Evolutionary conservation across 2,329 filamentous ascomycete species (phyloP).

Genomic region (Colletotrichum lindemuthianum): DNA sequence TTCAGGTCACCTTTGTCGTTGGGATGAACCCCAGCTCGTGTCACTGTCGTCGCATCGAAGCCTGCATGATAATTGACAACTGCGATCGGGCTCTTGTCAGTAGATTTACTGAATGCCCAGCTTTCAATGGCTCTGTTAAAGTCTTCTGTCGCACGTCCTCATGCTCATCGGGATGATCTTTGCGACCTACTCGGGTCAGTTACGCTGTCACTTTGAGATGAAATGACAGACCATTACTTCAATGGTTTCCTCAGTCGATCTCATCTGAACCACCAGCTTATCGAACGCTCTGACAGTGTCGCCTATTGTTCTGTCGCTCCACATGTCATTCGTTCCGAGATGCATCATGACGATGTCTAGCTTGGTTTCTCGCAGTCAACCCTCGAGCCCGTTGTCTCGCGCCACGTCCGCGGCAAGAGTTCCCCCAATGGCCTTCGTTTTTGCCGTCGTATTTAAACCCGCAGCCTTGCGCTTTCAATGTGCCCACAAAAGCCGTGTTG

Average conservation of each 20-base stretch:
- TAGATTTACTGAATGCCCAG: slow-evolving; percentile 6
- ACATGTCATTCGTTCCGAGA: slow-evolving; percentile 55
- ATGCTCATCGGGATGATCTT: slow-evolving; percentile 4
- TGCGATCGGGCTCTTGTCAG: neutral
- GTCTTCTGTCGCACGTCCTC: neutral
- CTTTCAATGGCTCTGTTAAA: slow-evolving; percentile 1
- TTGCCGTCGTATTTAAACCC: slow-evolving; percentile 52
- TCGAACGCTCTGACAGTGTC: slow-evolving; percentile 50
- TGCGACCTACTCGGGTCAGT: neutral
- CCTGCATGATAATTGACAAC: slow-evolving; percentile 8
- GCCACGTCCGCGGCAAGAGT: slow-evolving; percentile 50
- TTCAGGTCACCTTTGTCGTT: neutral
- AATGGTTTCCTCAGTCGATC: slow-evolving; percentile 50
- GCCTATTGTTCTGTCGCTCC: slow-evolving; percentile 45
- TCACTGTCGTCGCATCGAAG: neutral
- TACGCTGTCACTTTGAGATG: neutral
- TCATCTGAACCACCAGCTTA: slow-evolving; percentile 52
- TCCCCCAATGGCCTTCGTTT: slow-evolving; percentile 56
- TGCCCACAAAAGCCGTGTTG: slow-evolving; percentile 48
- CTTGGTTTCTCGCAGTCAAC: slow-evolving; percentile 49
- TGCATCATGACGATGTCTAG: slow-evolving; percentile 58
- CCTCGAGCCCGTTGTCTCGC: slow-evolving; percentile 47
- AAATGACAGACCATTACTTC: slow-evolving; percentile 45
- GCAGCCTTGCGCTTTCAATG: slow-evolving; percentile 46
- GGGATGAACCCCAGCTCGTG: slow-evolving; percentile 13